These are phyloP conservation scores for Camillea tinctor DNA, from an alignment of 2,329 filamentous ascomycete genomes.

Conservation along the genomic window DNA sequence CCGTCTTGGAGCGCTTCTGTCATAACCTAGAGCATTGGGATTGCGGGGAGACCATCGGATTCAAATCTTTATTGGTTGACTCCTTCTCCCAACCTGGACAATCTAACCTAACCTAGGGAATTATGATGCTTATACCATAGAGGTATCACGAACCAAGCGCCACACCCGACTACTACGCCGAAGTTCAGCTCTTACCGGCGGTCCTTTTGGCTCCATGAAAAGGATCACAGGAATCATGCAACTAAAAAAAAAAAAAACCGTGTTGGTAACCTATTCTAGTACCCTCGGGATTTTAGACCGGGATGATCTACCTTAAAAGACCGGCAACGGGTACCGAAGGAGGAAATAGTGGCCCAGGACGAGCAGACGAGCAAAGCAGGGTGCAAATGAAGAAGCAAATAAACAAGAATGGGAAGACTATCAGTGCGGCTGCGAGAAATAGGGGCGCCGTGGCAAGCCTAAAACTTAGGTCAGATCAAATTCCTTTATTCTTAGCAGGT, in stretches of 20 bases:
- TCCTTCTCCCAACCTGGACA: neutral
- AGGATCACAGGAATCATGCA: neutral
- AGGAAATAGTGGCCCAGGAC: neutral
- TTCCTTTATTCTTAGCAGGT: neutral
- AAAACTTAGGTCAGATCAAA: neutral
- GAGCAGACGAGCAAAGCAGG: neutral
- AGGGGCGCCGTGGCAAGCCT: neutral
- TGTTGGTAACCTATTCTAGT: neutral
- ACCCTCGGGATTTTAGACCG: too few species aligned
- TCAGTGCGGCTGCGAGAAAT: neutral
- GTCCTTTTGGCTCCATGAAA: neutral
- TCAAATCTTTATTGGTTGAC: neutral
- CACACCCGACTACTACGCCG: neutral
- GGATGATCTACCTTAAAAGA: too few species aligned
- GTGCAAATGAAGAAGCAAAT: neutral
- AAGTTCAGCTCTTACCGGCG: neutral
- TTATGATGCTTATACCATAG: neutral
- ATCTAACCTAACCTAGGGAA: neutral
- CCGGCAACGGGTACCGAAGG: neutral
- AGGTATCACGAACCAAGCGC: neutral
- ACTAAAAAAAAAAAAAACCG: neutral
- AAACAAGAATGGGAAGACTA: neutral
- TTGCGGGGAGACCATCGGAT: neutral
- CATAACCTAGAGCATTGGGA: neutral
- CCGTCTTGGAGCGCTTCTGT: neutral